These are phyloP conservation scores for Cordyceps pruinosa DNA, from an alignment of 2,329 filamentous ascomycete species.

Conservation along the genomic window DNA sequence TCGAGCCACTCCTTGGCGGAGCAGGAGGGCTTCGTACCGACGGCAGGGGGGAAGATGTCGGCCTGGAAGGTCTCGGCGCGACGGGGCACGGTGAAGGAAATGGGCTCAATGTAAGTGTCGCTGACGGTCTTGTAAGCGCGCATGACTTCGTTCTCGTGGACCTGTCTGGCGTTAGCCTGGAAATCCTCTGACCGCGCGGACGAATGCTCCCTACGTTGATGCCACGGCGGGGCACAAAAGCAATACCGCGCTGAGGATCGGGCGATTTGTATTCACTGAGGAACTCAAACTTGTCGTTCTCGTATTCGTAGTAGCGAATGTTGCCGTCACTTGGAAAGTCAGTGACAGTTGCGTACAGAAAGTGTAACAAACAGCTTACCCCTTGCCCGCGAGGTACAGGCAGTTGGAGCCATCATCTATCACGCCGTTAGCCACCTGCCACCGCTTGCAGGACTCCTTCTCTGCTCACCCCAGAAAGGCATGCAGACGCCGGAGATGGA, in stretches of 20 bases:
- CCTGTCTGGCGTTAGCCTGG: constrained; percentile 35
- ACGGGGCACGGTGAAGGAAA: constrained; percentile 94
- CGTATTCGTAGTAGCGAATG: constrained; percentile 97
- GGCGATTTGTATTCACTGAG: constrained; percentile 95
- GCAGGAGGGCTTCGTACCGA: constrained; percentile 72
- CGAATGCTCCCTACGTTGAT: constrained; percentile 59
- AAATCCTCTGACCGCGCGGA: not conserved
- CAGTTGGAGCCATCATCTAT: constrained; percentile 80
- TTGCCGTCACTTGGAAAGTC: constrained; percentile 62
- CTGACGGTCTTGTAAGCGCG: constrained; percentile 96
- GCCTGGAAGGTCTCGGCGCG: constrained; percentile 93
- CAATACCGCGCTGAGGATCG: constrained; percentile 89
- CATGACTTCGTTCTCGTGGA: constrained; percentile 95
- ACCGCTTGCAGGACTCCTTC: not conserved
- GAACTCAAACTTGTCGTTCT: constrained; percentile 98
- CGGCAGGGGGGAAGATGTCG: constrained; percentile 88
- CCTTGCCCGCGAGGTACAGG: constrained; percentile 93
- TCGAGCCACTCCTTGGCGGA: constrained; percentile 76
- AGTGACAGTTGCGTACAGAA: constrained; percentile 26
- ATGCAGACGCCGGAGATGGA: constrained; percentile 97
- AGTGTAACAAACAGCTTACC: constrained; percentile 44
- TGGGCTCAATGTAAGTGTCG: constrained; percentile 88
- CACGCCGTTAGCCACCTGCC: constrained; percentile 24
- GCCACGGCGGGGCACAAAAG: constrained; percentile 89
- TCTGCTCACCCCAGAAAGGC: constrained; percentile 81